Evolutionary conservation across 495 filamentous ascomycete species (phyloP).

Genomic region (Saxophila tyrrhenica): DNA sequence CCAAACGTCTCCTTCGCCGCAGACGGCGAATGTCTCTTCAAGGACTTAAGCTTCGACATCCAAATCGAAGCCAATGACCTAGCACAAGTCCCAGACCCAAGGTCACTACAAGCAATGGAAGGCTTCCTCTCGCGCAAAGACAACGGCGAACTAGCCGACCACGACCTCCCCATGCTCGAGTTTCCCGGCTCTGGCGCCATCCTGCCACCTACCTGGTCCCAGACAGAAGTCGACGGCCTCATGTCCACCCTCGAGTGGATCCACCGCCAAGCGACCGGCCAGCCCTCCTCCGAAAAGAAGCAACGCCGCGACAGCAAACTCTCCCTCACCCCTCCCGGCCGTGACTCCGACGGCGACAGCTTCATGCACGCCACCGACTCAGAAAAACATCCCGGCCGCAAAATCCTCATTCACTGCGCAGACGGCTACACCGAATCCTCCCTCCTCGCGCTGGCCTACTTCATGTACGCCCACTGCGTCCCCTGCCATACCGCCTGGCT

Average conservation of each 20-base stretch:
- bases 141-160: conserved; percentile 19
- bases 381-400: conserved; percentile 30
- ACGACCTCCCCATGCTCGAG: conserved; percentile 53
- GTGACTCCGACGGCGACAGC: conserved; percentile 50
- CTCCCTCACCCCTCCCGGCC: conserved; percentile 3
- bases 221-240: conserved; percentile 68
- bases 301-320: conserved; percentile 16
- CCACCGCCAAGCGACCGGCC: conserved; percentile 51
- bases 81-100: conserved; percentile 50
- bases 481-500: conserved; percentile 80
- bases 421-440: conserved; percentile 96
- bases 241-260: conserved; percentile 84
- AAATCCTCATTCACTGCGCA: conserved; percentile 79
- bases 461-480: conserved; percentile 74
- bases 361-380: conserved; percentile 28
- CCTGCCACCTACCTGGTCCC: conserved; percentile 65
- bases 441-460: conserved; percentile 75
- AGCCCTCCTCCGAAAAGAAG: conserved; percentile 32
- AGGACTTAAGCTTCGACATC: conserved; percentile 47
- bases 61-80: conserved; percentile 80
- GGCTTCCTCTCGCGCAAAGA: conserved; percentile 35
- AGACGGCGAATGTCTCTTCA: conserved; percentile 23
- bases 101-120: conserved; percentile 46
- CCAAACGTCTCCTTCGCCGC: conserved; percentile 27
- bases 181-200: conserved; percentile 92